Conservation (phyloP, 2,329 filamentous ascomycete genomes). For the Didymosphaeria variabile region DNA sequence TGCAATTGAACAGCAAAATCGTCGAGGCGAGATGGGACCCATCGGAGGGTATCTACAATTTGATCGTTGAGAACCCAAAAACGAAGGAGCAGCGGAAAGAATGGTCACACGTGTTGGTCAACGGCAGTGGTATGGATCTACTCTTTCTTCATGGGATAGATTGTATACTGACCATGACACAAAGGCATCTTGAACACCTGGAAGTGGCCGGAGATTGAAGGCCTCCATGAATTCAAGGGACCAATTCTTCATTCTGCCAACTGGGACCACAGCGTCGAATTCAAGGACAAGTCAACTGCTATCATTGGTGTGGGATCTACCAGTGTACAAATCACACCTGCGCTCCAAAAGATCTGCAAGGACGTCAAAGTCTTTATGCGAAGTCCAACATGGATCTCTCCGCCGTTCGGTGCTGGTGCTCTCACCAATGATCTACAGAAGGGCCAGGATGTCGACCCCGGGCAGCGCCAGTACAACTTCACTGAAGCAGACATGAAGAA, state of each 20-base stretch:
- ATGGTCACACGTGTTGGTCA: constrained; percentile 53
- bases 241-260: constrained; percentile 55
- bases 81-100: constrained; percentile 46
- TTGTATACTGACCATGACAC: constrained; percentile 4
- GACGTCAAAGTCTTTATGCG: constrained; percentile 49
- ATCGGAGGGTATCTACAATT: constrained; percentile 49
- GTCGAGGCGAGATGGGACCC: constrained; percentile 57
- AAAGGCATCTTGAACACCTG: constrained; percentile 55
- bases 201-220: constrained; percentile 56
- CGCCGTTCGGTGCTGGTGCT: constrained; percentile 49
- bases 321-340: constrained; percentile 49
- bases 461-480: constrained; percentile 55
- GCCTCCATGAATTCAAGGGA: constrained; percentile 54
- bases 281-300: constrained; percentile 39
- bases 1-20: constrained; percentile 58
- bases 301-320: constrained; percentile 48
- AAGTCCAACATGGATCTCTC: constrained; percentile 52
- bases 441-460: constrained; percentile 50
- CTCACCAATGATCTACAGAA: constrained; percentile 45
- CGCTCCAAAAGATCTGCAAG: constrained; percentile 49
- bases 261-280: constrained; percentile 53
- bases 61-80: constrained; percentile 48
- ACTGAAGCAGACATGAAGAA: constrained; percentile 64
- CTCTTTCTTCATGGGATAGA: constrained; percentile 27
- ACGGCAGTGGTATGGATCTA: constrained; percentile 50